Evolutionary conservation across 352 stramenopile genomes (phyloP).

Genomic region (Phytopythium kandeliae): DNA sequence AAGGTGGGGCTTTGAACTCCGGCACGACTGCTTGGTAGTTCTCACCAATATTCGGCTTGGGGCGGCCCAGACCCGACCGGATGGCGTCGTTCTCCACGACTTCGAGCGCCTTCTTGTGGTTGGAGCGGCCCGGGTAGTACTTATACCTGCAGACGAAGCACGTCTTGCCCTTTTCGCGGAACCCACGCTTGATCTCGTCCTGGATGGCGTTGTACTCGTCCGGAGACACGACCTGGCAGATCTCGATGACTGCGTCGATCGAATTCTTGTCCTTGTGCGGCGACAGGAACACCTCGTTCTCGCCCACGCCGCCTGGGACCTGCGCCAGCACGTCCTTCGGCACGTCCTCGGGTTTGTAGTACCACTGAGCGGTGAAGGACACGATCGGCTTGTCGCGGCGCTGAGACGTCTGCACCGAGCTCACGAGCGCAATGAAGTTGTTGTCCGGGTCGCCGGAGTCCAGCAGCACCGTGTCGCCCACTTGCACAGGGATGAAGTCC

Average conservation of each 20-base stretch:
- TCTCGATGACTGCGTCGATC: slow-evolving; percentile 67
- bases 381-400: slow-evolving; percentile 31
- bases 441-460: slow-evolving; percentile 66
- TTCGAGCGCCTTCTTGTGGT: slow-evolving; percentile 62
- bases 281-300: slow-evolving; percentile 79
- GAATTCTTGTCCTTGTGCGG: slow-evolving; percentile 82
- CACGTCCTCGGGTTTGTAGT: slow-evolving; percentile 79
- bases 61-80: slow-evolving; percentile 47
- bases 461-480: slow-evolving; percentile 74
- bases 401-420: slow-evolving; percentile 59
- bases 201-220: slow-evolving; percentile 74
- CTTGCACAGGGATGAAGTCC: slow-evolving; percentile 61
- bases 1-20: slow-evolving; percentile 21
- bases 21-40: slow-evolving; percentile 53
- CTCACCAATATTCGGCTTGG: slow-evolving; percentile 63
- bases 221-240: slow-evolving; percentile 69
- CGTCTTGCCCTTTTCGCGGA: slow-evolving; percentile 49
- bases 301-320: slow-evolving; percentile 51
- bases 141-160: slow-evolving; percentile 80
- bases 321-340: slow-evolving; percentile 48
- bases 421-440: slow-evolving; percentile 70
- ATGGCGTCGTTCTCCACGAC: slow-evolving; percentile 66
- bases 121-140: slow-evolving; percentile 66
- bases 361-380: slow-evolving; percentile 80
- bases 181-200: slow-evolving; percentile 62